These are phyloP conservation scores for Boeremia exigua DNA, from an alignment of 2,329 filamentous ascomycete species.

Conservation along the genomic window DNA sequence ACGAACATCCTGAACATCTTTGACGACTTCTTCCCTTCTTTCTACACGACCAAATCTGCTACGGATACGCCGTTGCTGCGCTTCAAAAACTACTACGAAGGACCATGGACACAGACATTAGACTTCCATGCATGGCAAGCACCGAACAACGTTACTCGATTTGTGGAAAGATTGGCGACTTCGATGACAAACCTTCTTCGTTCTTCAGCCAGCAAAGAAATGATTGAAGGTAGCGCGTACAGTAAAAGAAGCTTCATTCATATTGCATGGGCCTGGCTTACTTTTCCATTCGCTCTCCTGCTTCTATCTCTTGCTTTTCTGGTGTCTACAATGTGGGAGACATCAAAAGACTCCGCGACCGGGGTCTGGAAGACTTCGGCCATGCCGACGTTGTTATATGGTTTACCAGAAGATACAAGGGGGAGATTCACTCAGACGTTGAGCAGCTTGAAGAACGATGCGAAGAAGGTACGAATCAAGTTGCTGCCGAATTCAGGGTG, in stretches of 20 bases:
- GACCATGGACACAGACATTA: not conserved
- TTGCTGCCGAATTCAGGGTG: constrained; percentile 23
- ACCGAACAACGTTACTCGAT: constrained; percentile 28
- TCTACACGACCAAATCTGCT: not conserved
- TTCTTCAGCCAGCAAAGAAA: constrained; percentile 9
- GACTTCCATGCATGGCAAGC: constrained; percentile 25
- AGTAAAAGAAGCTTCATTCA: constrained; percentile 6
- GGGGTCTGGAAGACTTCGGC: constrained; percentile 43
- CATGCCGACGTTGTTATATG: constrained; percentile 37
- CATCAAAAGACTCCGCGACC: constrained; percentile 14
- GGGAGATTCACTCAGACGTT: constrained; percentile 10
- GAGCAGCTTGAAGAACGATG: not conserved
- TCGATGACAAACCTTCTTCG: constrained; percentile 30
- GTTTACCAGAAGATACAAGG: constrained; percentile 29
- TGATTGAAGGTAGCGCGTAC: constrained; percentile 18
- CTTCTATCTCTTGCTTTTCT: constrained; percentile 32
- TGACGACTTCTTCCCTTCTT: constrained; percentile 19
- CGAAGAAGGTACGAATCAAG: constrained; percentile 22
- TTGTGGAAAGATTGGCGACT: constrained; percentile 26
- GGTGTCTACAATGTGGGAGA: constrained; percentile 30
- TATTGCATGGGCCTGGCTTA: constrained; percentile 35
- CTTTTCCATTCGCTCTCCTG: constrained; percentile 30
- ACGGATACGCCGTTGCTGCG: not conserved
- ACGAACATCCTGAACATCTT: not conserved
- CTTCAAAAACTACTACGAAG: not conserved